Evolutionary conservation across 148 eudicot genomes (phyloP), one percentile per base, ranked within the genome.

Genomic region (Cornus kousa): DNA sequence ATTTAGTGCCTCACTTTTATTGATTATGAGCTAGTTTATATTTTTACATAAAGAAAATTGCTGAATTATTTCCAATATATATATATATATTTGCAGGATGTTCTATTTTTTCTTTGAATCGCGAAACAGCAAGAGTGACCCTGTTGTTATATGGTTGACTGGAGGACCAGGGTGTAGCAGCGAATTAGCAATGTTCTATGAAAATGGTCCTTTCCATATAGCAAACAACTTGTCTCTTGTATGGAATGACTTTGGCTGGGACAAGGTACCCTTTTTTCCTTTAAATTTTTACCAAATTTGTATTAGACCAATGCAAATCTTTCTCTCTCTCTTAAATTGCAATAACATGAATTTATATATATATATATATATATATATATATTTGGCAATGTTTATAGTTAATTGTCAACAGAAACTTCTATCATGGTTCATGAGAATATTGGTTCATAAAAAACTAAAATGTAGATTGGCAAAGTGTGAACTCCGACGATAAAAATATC

Each of bases 71-170:
- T 23, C 7, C 5, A 50, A 32, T 2, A 5, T 0, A 28, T 28
- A 28, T 28, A 28, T 28, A 28, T 28, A 1, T 19, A 14, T 72
- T n/a, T 79, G 75, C 89, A 92, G 97, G 87, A 88, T 94, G 94
- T 94, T 94, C 85, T 94, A 92, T 82, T 94, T 89, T 79, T 90
- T 94, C 91, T 94, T 94, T 57, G 93, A 94, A 67, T 94, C 98
- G 20, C 80, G 97, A 50, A 87, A 74, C 67, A 87, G 72, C 28
- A 85, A 82, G 79, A 80, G 70, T 2, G 94, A 86, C 37, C 98
- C 98, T 0, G 92, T 92, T 7, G 93, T 94, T 16, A 88, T 94
- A 32, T 94, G 94, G 96, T 59, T 92, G 43, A 91, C 90, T 33
- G 94, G 97, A 68, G 98, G 97, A 22, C 96, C 98, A 19, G 98